Evolutionary conservation across 1,284 basidiomycete genomes (phyloP), one percentile per base, ranked within the genome.

Genomic region (Mrakiaceae sp.): DNA sequence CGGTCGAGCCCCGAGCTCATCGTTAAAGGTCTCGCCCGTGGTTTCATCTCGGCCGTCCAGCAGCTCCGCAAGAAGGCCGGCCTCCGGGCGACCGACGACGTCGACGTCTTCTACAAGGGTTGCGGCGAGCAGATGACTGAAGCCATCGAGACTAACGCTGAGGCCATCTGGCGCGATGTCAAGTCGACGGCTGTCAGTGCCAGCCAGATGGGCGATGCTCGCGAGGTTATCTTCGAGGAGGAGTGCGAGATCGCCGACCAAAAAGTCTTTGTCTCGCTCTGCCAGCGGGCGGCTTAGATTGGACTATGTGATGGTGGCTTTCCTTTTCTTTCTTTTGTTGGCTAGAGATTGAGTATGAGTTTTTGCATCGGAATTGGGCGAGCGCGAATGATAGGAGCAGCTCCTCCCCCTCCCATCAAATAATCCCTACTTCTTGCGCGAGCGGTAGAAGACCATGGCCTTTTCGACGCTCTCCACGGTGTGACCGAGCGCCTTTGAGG

Each of bases 1-100:
- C 84, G 89, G 73, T 82, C 88, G 62, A 87, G 96, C 71, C 83
- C 88, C 1, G 92, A 96, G 70, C 82, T 98, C 64, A 85, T 87
- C 76, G 81, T 84, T 66, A 89, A 97, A 78, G 93, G 91, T 78
- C 81, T 94, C 50, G 87, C 91, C 56, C 83, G 96, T 60, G 92
- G 96, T 75, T 77, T 98, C 68, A 88, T 90, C 70, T 96, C 96
- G 72, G 87, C 95, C 62, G 87, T 98, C 59, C 96, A 99, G 80
- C 91, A 93, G 74, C 79, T 98, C 70, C 83, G 96, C 70, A 99
- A 99, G 79, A 91, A 93, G 76, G 93, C 92, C 1, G 92, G 93
- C 2, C 79, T 98, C 69, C 90, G 93, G 75, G 87, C 93, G 42
- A 94, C 92, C 10, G 96, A 99, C 75, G 91, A 96, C 73, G 86